phyloP scores from a whole-genome alignment of 2,329 filamentous ascomycete genomes.

The Macrophomina tecta region DNA sequence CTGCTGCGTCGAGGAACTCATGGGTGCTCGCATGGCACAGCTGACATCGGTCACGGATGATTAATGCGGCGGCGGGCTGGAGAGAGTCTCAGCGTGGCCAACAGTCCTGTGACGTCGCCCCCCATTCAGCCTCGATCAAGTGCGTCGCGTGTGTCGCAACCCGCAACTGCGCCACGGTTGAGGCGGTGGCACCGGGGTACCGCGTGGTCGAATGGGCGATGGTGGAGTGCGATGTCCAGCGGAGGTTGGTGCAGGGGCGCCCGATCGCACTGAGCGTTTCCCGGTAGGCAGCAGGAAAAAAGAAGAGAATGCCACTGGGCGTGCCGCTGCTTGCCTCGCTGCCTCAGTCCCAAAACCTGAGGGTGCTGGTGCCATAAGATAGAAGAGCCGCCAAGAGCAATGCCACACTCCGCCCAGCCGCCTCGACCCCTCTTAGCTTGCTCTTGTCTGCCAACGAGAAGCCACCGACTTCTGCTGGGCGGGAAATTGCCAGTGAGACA shows the following conservation, averaged over 20 bases:
- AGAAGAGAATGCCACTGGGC: neutral
- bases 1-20: neutral
- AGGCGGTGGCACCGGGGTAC: slow-evolving; percentile 4
- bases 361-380: slow-evolving; percentile 4
- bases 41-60: neutral
- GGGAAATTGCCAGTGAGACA: neutral
- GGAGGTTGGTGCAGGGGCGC: neutral
- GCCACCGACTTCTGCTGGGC: neutral
- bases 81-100: neutral
- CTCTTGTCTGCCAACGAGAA: neutral
- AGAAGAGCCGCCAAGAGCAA: slow-evolving; percentile 16
- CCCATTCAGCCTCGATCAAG: slow-evolving; percentile 9
- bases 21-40: neutral
- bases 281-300: neutral
- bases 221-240: neutral
- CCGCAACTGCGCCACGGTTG: slow-evolving; percentile 13
- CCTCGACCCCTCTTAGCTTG: slow-evolving; percentile 8
- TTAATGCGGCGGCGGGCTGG: neutral
- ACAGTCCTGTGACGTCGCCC: neutral
- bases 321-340: slow-evolving; percentile 12
- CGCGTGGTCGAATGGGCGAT: neutral
- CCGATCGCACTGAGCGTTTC: neutral
- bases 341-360: neutral
- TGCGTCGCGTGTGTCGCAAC: neutral
- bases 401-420: slow-evolving; percentile 21